A percentile compares a stretch with the other conserved stretches of the same genome.
These are phyloP conservation scores for Cladosporium sp. DNA, from an alignment of 2,329 filamentous ascomycete genomes.

Conservation along the genomic window DNA sequence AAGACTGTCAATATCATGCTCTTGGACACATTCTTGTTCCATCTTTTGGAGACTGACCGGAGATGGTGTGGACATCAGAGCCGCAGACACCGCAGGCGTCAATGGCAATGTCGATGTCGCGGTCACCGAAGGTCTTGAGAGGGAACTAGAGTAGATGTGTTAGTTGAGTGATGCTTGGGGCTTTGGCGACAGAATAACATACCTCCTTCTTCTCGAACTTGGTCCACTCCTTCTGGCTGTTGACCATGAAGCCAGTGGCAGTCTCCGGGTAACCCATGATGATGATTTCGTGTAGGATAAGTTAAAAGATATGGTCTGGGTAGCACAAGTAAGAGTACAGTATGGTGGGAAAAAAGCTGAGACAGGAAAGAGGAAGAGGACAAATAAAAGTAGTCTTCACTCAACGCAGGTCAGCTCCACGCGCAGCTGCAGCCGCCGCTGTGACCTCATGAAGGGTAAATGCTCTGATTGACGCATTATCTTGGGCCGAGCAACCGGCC, in stretches of 20 bases:
- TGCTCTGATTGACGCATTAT: conserved; percentile 10
- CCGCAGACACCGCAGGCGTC: conserved; percentile 64
- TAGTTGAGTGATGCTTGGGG: background rate
- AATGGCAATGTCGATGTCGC: conserved; percentile 84
- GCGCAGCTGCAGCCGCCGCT: conserved; percentile 1
- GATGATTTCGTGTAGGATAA: background rate
- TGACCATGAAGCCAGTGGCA: conserved; percentile 44
- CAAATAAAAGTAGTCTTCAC: conserved; percentile 3
- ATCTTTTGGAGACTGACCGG: conserved; percentile 9
- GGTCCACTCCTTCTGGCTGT: conserved; percentile 55
- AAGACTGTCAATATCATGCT: conserved; percentile 22
- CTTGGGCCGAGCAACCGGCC: conserved; percentile 8
- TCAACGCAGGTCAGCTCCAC: background rate
- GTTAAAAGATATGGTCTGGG: background rate
- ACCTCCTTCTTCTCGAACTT: conserved; percentile 53
- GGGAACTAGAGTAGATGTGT: conserved; percentile 52
- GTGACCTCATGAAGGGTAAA: conserved; percentile 11
- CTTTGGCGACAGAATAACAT: conserved; percentile 15
- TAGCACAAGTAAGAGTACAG: too few relatives aligned
- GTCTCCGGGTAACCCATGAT: conserved; percentile 47
- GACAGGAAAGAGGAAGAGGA: conserved; percentile 14
- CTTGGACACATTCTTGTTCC: background rate
- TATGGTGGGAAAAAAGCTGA: background rate
- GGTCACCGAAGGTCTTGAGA: conserved; percentile 78
- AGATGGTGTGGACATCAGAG: conserved; percentile 42